Conservation (phyloP, 305 asterid species). For the Fraxinus ornus region DNA sequence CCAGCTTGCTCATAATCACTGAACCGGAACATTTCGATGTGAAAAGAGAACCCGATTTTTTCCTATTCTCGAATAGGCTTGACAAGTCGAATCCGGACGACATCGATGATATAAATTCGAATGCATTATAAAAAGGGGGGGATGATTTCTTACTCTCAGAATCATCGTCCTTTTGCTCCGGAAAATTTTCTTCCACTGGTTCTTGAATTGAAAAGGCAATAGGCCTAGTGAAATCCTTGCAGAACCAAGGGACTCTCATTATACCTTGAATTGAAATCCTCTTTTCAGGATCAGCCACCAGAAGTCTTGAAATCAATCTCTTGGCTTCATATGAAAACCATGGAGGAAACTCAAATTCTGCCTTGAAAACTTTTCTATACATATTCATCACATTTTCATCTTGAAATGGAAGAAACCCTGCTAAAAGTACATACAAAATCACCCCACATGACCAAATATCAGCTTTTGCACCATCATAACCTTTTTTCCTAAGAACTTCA, state of each 20-base stretch:
- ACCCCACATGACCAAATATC: conserved; percentile 41
- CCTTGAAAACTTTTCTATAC: conserved; percentile 34
- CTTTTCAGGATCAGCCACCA: conserved; percentile 25
- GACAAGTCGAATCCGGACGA: conserved; percentile 41
- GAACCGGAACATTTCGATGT: conserved; percentile 37
- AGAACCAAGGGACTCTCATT: conserved; percentile 29
- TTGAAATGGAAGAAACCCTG: conserved; percentile 32
- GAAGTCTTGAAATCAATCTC: conserved; percentile 24
- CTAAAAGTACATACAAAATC: conserved; percentile 28
- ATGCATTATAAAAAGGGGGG: conserved; percentile 36
- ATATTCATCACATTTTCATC: conserved; percentile 32
- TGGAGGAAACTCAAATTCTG: conserved; percentile 25
- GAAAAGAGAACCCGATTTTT: conserved; percentile 30
- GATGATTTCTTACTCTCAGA: conserved; percentile 13
- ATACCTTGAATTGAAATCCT: conserved; percentile 27
- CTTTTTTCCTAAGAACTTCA: conserved; percentile 31
- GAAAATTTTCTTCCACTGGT: neutral
- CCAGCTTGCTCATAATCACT: conserved; percentile 27
- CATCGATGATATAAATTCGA: conserved; percentile 40
- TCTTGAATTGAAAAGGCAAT: conserved; percentile 21
- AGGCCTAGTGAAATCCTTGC: conserved; percentile 24
- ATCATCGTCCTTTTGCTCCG: conserved; percentile 11
- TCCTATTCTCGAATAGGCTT: conserved; percentile 23
- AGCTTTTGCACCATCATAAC: conserved; percentile 35
- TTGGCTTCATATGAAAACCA: conserved; percentile 30